These are phyloP conservation scores for Sarocladiaceae sp. DNA, from an alignment of 2,329 filamentous ascomycete species.

Conservation along the genomic window DNA sequence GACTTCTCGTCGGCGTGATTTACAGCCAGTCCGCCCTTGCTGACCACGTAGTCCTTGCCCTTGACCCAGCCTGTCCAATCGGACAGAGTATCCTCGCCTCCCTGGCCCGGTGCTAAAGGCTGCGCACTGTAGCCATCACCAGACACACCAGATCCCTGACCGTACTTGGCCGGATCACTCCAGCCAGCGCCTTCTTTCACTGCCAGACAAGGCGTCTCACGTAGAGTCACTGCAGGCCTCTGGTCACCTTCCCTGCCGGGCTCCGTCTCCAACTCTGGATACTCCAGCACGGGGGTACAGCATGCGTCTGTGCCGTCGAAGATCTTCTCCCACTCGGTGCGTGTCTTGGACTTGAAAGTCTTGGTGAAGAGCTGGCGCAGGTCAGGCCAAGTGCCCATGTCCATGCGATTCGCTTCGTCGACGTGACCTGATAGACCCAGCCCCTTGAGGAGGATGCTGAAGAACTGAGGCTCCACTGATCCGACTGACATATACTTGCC, in stretches of 20 bases:
- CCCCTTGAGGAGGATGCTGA: conserved; percentile 60
- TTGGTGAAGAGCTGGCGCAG: conserved; percentile 57
- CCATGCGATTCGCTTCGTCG: conserved; percentile 50
- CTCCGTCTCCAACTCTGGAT: conserved; percentile 60
- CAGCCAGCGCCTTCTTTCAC: conserved; percentile 41
- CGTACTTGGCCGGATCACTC: conserved; percentile 36
- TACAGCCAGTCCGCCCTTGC: conserved; percentile 56
- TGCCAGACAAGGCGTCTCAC: conserved; percentile 63
- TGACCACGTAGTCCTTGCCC: conserved; percentile 66
- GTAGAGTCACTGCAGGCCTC: conserved; percentile 65
- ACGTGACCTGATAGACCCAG: conserved; percentile 52
- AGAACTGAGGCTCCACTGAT: conserved; percentile 86
- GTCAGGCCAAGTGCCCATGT: conserved; percentile 63
- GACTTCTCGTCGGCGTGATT: conserved; percentile 22
- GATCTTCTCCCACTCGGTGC: conserved; percentile 75
- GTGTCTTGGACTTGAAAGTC: conserved; percentile 65
- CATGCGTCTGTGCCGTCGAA: conserved; percentile 94
- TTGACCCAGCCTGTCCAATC: conserved; percentile 75
- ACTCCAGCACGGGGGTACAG: conserved; percentile 80
- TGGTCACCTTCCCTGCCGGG: conserved; percentile 60
- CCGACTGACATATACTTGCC: conserved; percentile 82
- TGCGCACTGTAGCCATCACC: conserved; percentile 64
- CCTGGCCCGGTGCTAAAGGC: conserved; percentile 60
- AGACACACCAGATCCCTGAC: conserved; percentile 61
- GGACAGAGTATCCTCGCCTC: conserved; percentile 64